Conservation (phyloP, 331 rosid species). For the Acacia pycnantha region DNA sequence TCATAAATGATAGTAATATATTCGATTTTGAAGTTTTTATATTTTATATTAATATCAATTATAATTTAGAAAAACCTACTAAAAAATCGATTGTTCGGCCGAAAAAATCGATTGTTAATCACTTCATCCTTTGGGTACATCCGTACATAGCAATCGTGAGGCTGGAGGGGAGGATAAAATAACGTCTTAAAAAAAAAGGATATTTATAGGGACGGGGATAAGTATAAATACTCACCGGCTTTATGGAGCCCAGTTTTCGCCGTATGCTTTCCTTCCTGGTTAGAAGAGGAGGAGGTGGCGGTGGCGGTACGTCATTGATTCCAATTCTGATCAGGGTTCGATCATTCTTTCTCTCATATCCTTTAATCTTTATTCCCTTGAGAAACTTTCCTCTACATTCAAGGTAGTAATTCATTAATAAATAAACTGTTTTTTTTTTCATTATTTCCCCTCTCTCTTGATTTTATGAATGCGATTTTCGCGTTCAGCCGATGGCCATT, state of each 20-base stretch:
- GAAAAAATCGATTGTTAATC: no score
- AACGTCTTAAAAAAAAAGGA: not conserved
- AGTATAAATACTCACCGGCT: constrained; percentile 27
- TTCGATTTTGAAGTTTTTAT: no score
- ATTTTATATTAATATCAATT: no score
- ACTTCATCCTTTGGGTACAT: no score
- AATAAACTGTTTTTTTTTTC: not conserved
- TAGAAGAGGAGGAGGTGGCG: constrained; percentile 2
- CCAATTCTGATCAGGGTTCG: constrained; percentile 14
- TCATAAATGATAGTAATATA: no score
- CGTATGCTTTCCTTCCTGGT: not conserved
- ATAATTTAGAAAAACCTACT: no score
- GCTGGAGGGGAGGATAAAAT: no score
- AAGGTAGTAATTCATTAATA: constrained; percentile 20
- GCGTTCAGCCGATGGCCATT: not conserved
- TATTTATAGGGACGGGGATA: constrained; percentile 9
- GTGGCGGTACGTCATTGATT: constrained; percentile 15
- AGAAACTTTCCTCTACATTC: not conserved
- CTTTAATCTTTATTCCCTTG: constrained; percentile 19
- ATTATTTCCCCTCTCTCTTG: not conserved
- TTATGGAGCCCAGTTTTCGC: not conserved
- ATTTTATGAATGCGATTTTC: not conserved
- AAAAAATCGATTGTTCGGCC: no score
- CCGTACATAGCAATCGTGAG: no score
- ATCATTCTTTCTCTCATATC: constrained; percentile 15